Conservation (phyloP, 441 rosid species). For the Eutrema salsugineum region DNA sequence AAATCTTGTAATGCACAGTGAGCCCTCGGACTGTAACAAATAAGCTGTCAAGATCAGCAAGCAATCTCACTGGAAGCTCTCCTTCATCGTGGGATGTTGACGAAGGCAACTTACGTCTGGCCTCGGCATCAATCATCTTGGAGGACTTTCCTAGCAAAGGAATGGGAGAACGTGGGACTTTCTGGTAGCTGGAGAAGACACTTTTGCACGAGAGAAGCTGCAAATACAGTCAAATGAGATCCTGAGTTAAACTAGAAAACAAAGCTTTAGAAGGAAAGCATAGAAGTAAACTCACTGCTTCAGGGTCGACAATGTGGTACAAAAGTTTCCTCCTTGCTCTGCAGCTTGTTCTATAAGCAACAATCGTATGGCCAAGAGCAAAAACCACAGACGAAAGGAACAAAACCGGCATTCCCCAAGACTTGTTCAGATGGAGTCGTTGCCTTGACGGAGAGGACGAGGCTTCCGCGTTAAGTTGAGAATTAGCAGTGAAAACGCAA, state of each 20-base stretch:
- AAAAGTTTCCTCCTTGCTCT: conserved; percentile 87
- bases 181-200: conserved; percentile 83
- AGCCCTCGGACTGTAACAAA: conserved; percentile 66
- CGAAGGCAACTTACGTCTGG: conserved; percentile 53
- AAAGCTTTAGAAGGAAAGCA: background rate
- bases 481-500: conserved; percentile 67
- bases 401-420: conserved; percentile 98
- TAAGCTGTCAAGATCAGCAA: conserved; percentile 82
- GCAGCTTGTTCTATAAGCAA: conserved; percentile 92
- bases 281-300: conserved; percentile 56
- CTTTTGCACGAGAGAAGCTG: conserved; percentile 89
- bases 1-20: conserved; percentile 78
- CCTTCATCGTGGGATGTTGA: conserved; percentile 58
- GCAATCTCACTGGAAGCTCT: conserved; percentile 67
- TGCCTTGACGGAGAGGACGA: conserved; percentile 66
- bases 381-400: conserved; percentile 87
- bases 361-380: conserved; percentile 86
- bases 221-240: conserved; percentile 1
- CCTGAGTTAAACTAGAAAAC: background rate
- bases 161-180: conserved; percentile 93
- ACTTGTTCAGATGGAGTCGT: conserved; percentile 79
- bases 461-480: conserved; percentile 68
- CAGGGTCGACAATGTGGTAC: conserved; percentile 87
- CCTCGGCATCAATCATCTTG: conserved; percentile 70
- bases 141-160: conserved; percentile 67